Conservation (phyloP, 768 basidiomycete genomes). For the Tremella yokohamensis region DNA sequence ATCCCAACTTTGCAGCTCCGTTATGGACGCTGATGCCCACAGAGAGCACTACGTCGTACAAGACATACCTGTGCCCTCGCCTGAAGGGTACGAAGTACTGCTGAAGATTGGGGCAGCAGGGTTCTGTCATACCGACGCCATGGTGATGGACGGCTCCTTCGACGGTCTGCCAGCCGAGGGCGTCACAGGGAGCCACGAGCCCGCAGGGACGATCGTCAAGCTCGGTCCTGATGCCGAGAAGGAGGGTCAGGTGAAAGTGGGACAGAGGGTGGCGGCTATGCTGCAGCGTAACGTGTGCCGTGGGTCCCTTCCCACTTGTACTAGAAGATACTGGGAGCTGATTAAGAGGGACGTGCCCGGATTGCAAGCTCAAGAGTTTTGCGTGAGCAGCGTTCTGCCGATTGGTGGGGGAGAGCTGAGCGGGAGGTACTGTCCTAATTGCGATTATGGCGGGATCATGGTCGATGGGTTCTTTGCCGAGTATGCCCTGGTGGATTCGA, state of each 20-base stretch:
- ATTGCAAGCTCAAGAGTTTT: conserved; percentile 1
- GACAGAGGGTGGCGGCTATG: conserved; percentile 5
- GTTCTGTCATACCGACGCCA: conserved; percentile 27
- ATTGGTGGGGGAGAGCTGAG: background rate
- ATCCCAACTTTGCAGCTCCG: background rate
- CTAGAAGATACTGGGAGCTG: background rate
- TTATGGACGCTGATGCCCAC: background rate
- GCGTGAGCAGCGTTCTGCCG: background rate
- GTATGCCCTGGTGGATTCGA: conserved; percentile 5
- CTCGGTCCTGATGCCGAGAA: conserved; percentile 9
- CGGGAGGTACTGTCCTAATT: conserved; percentile 9
- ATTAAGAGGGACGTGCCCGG: background rate
- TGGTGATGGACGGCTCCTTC: background rate
- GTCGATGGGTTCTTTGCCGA: conserved; percentile 12
- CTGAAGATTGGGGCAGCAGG: conserved; percentile 27
- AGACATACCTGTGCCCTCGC: conserved; percentile 14
- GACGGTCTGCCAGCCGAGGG: conserved; percentile 8
- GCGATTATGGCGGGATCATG: conserved; percentile 1
- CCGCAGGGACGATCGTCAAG: conserved; percentile 22
- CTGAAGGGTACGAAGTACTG: conserved; percentile 9
- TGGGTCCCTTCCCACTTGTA: background rate
- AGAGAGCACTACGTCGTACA: conserved; percentile 15
- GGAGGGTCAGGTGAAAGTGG: conserved; percentile 2
- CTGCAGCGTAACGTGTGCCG: conserved; percentile 8
- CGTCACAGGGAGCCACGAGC: conserved; percentile 25